Base-by-base conservation (phyloP, 148 eudicot species). In the Dianthus caryophyllus region DNA sequence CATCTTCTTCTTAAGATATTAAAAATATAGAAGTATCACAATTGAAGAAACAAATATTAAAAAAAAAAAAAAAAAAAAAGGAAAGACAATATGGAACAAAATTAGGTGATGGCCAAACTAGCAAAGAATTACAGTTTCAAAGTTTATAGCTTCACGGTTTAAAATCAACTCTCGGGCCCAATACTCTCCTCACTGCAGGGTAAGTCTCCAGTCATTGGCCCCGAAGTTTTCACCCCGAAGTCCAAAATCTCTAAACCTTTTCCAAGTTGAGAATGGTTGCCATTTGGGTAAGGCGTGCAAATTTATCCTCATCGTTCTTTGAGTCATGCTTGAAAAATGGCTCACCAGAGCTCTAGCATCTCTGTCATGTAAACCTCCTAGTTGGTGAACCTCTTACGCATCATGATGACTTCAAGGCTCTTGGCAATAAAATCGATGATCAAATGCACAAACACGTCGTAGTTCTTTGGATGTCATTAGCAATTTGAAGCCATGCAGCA, bases 161-260 rank as follows among this genome's bases (percentile, higher is more conserved):
- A 61, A 92, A 92, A 79, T 92, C 97, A 60, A 89, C 87, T 75
- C 97, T 81, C 76, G 87, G 75, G 68, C 97, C 85, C 79, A 89
- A 78, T 44, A 89, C 94, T 68, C 97, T 85, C 78, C 96, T 84
- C 24, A 92, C 97, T 81, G 87, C 96, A 96, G 97, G 58, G 97
- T 89, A 12, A 92, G 74, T 71, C 97, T 81, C 97, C 97, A 92
- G 97, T 89, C 97, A 92, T 92, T 59, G 97, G 97, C 71, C 97
- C 96, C 2, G 97, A 85, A 75, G 89, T 89, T 79, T 92, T 96
- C 22, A 94, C 97, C 97, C 96, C 87, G 85, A 89, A 92, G 80
- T 92, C 97, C 73, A 89, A 80, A 78, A 92, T 92, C 81, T 92
- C 97, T 27, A 89, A 8, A 89, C 97, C 78, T 92, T 92, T 68